phyloP scores from a whole-genome alignment of 192 early-diverging fungal species.

The Pecoramyces ruminantium region DNA sequence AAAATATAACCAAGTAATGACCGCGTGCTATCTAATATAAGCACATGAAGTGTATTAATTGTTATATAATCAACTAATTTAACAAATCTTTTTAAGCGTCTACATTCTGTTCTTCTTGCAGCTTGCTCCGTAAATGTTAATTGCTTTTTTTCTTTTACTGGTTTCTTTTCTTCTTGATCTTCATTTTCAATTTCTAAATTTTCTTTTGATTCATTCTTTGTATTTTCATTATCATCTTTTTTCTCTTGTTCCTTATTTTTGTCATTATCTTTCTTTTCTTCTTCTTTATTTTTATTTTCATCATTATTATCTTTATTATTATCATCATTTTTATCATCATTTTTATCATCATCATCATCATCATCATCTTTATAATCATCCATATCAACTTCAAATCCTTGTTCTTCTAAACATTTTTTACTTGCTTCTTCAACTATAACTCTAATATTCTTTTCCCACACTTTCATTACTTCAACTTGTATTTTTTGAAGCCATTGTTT shows the following conservation, averaged over 20 bases:
- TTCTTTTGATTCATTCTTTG: background rate
- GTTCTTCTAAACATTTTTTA: constrained; percentile 16
- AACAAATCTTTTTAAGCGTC: constrained; percentile 32
- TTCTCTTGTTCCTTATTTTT: background rate
- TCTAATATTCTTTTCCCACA: constrained; percentile 17
- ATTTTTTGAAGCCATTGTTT: constrained; percentile 18
- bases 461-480: constrained; percentile 6
- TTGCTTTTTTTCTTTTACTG: background rate
- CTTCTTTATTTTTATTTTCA: background rate
- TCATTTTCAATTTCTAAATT: background rate
- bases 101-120: constrained; percentile 30
- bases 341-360: background rate
- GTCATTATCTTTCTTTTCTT: background rate
- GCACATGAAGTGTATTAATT: constrained; percentile 23
- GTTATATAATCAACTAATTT: constrained; percentile 39
- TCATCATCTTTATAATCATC: background rate
- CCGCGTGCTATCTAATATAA: constrained; percentile 21
- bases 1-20: constrained; percentile 21
- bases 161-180: background rate
- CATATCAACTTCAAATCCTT: constrained; percentile 24
- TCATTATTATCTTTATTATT: constrained; percentile 2
- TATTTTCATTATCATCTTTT: background rate
- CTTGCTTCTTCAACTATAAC: constrained; percentile 20
- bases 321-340: constrained; percentile 1
- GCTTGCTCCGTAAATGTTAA: constrained; percentile 41